phyloP scores from a whole-genome alignment of 2,329 filamentous ascomycete species.

The Pseudocercospora ulei region DNA sequence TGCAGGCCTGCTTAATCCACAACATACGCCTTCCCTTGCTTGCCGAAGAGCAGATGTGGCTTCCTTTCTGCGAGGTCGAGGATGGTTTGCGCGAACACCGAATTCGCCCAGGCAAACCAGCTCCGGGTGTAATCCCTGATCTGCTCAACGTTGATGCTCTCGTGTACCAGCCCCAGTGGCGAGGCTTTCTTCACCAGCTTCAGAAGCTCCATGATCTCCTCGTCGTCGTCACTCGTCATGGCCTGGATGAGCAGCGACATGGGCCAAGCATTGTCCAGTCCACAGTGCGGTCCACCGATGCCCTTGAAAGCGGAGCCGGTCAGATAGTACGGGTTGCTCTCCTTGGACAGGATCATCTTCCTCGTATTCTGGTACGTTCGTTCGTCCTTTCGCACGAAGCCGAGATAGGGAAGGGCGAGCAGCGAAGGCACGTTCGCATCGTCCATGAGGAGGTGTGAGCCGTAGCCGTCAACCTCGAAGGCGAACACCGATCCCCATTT shows the following conservation, averaged over 20 bases:
- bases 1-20: no score
- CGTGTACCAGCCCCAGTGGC: constrained; percentile 72
- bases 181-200: constrained; percentile 65
- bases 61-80: constrained; percentile 81
- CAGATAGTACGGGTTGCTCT: constrained; percentile 82
- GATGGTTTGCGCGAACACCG: constrained; percentile 86
- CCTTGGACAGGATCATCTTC: constrained; percentile 63
- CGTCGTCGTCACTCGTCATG: constrained; percentile 74
- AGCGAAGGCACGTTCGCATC: constrained; percentile 80
- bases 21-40: constrained; percentile 51
- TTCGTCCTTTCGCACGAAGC: constrained; percentile 58
- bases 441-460: constrained; percentile 74
- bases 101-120: constrained; percentile 98
- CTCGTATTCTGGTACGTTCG: constrained; percentile 78
- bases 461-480: constrained; percentile 81
- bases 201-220: constrained; percentile 67
- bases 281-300: constrained; percentile 78
- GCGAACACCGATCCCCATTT: constrained; percentile 72
- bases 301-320: constrained; percentile 67
- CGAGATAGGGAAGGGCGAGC: constrained; percentile 66
- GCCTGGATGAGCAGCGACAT: constrained; percentile 90
- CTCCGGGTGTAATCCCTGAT: constrained; percentile 65
- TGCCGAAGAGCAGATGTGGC: constrained; percentile 73
- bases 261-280: constrained; percentile 85
- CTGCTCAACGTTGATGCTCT: constrained; percentile 77